A percentile compares a stretch with the other conserved stretches of the same genome.
Evolutionary conservation across 2,329 filamentous ascomycete genomes (phyloP).

Genomic region (Sporothrix pallida): DNA sequence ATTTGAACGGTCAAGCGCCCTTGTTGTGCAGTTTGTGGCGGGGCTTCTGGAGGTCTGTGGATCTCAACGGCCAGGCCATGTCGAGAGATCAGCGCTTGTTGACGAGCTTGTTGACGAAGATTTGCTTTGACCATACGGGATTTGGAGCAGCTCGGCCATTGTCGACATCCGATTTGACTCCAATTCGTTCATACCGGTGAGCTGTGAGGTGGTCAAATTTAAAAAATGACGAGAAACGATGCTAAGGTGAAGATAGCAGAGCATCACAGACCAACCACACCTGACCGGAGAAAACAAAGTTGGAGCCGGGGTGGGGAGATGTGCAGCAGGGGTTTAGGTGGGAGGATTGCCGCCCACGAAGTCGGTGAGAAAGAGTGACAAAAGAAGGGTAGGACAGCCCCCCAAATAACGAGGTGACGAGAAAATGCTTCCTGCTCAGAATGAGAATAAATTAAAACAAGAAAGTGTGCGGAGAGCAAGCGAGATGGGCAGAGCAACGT

Average conservation of each 20-base stretch:
- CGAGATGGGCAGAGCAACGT: constrained; percentile 12
- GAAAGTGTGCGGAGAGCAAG: background rate
- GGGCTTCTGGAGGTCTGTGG: background rate
- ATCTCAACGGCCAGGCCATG: constrained; percentile 4
- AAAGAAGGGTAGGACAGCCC: background rate
- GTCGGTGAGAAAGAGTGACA: constrained; percentile 49
- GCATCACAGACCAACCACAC: background rate
- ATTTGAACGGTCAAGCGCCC: background rate
- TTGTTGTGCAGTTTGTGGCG: background rate
- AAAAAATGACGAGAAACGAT: background rate
- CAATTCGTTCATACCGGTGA: background rate
- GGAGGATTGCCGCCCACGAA: constrained; percentile 41
- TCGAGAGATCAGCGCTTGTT: constrained; percentile 12
- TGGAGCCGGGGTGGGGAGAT: constrained; percentile 27
- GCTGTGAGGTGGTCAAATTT: background rate
- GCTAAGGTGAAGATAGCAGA: background rate
- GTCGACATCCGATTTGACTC: background rate
- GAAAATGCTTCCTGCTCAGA: background rate
- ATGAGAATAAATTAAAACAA: background rate
- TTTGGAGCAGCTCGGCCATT: background rate
- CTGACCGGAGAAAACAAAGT: constrained; percentile 18
- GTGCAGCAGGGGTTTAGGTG: constrained; percentile 32
- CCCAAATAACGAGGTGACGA: background rate
- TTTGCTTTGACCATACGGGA: background rate
- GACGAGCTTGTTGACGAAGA: constrained; percentile 19